Evolutionary conservation across 805 yeast genomes (phyloP).

Genomic region (Schizosaccharomyces osmophilus): DNA sequence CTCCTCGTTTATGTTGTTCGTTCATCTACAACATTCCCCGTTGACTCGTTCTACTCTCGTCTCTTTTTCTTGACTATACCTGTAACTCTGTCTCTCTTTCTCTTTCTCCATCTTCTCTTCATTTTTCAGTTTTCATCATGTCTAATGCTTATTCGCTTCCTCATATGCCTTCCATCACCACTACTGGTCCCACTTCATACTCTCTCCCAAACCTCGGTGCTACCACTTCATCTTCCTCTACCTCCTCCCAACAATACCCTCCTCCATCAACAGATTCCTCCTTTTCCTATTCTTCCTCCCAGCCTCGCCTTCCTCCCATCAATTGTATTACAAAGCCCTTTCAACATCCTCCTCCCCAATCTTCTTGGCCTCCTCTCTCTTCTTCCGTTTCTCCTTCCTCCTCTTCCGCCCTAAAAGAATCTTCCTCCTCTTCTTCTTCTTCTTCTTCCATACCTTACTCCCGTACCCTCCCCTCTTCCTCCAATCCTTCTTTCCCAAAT

Average conservation of each 20-base stretch:
- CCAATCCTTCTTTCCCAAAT: neutral
- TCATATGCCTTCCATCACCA: neutral
- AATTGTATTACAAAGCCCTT: neutral
- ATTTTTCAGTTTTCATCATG: neutral
- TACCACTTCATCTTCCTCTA: neutral
- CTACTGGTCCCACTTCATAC: neutral
- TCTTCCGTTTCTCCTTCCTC: neutral
- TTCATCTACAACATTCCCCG: too few species aligned
- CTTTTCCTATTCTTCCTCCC: neutral
- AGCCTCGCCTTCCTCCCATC: neutral
- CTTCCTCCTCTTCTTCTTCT: neutral
- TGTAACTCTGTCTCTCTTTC: too few species aligned
- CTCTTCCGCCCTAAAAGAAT: neutral
- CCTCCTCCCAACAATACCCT: neutral
- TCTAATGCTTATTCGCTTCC: neutral
- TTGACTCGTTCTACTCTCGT: too few species aligned
- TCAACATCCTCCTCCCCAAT: neutral
- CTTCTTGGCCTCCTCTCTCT: neutral
- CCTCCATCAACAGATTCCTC: neutral
- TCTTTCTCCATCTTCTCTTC: too few species aligned
- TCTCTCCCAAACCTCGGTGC: neutral
- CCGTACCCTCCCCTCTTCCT: neutral
- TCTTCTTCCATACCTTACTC: conserved; percentile 4
- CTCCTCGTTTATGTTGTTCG: too few species aligned
- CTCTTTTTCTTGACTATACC: neutral